Conservation (phyloP, 2,329 filamentous ascomycete genomes). For the Stagonosporopsis rhizophila region DNA sequence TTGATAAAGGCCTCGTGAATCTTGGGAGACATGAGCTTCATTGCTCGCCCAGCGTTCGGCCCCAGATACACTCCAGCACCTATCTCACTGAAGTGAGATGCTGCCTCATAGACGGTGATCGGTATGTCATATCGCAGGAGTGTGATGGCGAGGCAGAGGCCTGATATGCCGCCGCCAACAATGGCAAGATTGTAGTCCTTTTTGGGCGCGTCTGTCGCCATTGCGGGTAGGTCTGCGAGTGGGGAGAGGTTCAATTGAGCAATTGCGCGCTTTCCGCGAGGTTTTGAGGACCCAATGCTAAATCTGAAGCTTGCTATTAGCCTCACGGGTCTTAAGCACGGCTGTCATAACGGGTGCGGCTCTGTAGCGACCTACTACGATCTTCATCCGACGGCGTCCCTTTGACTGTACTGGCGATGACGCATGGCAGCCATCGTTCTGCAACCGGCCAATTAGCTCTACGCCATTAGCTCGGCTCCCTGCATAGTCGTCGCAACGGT, state of each 20-base stretch:
- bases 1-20: constrained; percentile 51
- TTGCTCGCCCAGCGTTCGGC: constrained; percentile 62
- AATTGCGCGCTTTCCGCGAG: not conserved
- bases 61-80: constrained; percentile 65
- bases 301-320: not conserved
- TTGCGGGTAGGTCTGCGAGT: constrained; percentile 12
- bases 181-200: constrained; percentile 61
- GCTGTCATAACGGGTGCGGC: constrained; percentile 12
- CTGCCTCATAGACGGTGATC: constrained; percentile 64
- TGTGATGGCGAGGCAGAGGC: constrained; percentile 61
- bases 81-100: constrained; percentile 62
- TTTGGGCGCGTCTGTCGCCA: constrained; percentile 26
- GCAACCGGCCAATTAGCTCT: constrained; percentile 11
- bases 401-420: constrained; percentile 17
- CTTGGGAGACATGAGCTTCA: constrained; percentile 60
- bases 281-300: not conserved
- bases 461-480: constrained; percentile 3
- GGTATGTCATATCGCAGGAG: constrained; percentile 57
- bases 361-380: constrained; percentile 15
- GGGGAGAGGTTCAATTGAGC: not conserved
- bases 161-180: constrained; percentile 66
- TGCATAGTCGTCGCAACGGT: constrained; percentile 11
- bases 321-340: constrained; percentile 4
- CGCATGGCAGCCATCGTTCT: constrained; percentile 14
- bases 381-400: constrained; percentile 21